Evolutionary conservation across 345 rosid species (phyloP).

Genomic region (Xanthoceras sorbifolium): DNA sequence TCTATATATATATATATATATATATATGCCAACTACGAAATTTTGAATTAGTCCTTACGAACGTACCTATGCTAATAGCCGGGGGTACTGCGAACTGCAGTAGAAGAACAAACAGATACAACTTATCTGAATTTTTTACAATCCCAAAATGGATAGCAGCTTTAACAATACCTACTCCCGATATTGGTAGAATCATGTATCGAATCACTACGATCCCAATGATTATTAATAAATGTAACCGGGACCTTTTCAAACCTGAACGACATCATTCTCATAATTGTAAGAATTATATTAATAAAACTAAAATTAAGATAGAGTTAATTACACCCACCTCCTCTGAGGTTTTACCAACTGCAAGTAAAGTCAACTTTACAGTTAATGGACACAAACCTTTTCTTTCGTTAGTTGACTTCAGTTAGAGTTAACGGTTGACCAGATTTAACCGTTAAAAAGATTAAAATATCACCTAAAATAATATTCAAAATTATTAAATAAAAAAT

Average conservation of each 20-base stretch:
- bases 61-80: slow-evolving; percentile 44
- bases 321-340: no score
- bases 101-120: slow-evolving; percentile 45
- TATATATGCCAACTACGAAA: background rate
- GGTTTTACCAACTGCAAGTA: no score
- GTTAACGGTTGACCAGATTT: no score
- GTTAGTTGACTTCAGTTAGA: no score
- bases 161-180: slow-evolving; percentile 51
- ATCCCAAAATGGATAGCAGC: slow-evolving; percentile 49
- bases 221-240: slow-evolving; percentile 37
- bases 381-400: no score
- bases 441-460: no score
- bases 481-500: no score
- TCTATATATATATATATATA: background rate
- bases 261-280: background rate
- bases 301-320: no score
- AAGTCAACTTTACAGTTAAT: no score
- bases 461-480: no score
- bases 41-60: background rate
- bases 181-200: slow-evolving; percentile 49
- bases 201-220: slow-evolving; percentile 52
- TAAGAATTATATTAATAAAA: no score
- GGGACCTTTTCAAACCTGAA: slow-evolving; percentile 54
- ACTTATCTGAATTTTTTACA: slow-evolving; percentile 43
- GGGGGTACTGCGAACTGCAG: slow-evolving; percentile 60